phyloP scores from a whole-genome alignment of 768 basidiomycete genomes.

The Multifurca ochricompacta region DNA sequence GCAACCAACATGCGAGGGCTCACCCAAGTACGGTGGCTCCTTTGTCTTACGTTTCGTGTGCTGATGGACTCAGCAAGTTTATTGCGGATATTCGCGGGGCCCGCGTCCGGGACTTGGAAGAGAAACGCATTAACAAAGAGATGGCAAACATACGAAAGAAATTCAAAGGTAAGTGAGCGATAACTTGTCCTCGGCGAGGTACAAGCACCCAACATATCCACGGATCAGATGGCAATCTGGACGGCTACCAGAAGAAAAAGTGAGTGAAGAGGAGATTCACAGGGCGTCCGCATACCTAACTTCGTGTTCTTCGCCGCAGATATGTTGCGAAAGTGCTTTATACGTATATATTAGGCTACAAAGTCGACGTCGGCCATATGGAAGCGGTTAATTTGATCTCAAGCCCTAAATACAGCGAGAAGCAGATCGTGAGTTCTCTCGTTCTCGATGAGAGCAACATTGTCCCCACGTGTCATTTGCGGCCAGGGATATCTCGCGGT shows the following conservation, averaged over 20 bases:
- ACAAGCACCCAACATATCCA: neutral
- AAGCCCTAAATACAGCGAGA: conserved; percentile 93
- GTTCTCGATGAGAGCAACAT: conserved; percentile 1
- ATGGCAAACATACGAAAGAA: conserved; percentile 99
- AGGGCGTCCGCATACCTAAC: neutral
- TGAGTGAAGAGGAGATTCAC: conserved; percentile 30
- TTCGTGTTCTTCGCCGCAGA: conserved; percentile 28
- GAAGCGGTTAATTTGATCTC: conserved; percentile 98
- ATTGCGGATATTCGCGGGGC: conserved; percentile 98
- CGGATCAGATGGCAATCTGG: conserved; percentile 66
- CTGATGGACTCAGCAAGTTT: conserved; percentile 48
- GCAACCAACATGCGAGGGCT: conserved; percentile 87
- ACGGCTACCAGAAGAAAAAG: conserved; percentile 93
- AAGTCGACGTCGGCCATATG: conserved; percentile 98
- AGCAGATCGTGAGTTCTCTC: conserved; percentile 77
- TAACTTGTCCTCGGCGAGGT: neutral
- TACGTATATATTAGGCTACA: conserved; percentile 98
- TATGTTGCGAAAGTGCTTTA: conserved; percentile 99
- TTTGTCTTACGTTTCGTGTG: neutral
- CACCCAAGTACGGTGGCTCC: conserved; percentile 62
- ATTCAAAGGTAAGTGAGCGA: conserved; percentile 69
- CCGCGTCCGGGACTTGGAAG: conserved; percentile 91
- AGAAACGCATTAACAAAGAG: conserved; percentile 99
- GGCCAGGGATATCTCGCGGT: conserved; percentile 92
- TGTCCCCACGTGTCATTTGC: conserved; percentile 8